These are phyloP conservation scores for Cyberlindnera euphorbiiphila DNA, from an alignment of 805 yeast species.

Conservation along the genomic window DNA sequence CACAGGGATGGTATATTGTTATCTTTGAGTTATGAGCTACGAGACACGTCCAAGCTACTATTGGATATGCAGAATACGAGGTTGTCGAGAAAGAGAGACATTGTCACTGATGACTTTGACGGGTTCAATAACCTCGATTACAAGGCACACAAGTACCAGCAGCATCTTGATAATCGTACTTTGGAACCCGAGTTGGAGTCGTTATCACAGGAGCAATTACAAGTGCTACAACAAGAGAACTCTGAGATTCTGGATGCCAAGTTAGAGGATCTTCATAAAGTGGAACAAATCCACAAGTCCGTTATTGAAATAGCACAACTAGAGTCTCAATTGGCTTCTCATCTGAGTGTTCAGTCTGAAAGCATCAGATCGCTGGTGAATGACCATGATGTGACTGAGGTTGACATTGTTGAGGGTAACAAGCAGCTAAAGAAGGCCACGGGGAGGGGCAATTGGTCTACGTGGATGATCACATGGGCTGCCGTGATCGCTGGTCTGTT, in stretches of 20 bases:
- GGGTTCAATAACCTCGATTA: conserved; percentile 16
- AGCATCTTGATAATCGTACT: conserved; percentile 2
- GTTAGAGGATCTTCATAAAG: conserved; percentile 56
- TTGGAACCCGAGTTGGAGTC: conserved; percentile 20
- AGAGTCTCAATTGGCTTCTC: conserved; percentile 71
- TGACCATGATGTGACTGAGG: conserved; percentile 61
- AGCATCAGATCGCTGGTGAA: conserved; percentile 60
- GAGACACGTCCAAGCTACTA: conserved; percentile 24
- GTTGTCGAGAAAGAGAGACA: conserved; percentile 24
- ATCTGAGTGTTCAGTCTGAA: conserved; percentile 68
- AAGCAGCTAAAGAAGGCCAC: conserved; percentile 65
- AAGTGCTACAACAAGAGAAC: conserved; percentile 56
- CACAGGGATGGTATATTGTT: conserved; percentile 23
- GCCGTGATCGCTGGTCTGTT: conserved; percentile 55
- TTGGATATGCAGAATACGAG: conserved; percentile 27
- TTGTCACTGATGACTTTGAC: conserved; percentile 18
- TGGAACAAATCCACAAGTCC: conserved; percentile 55
- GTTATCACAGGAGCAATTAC: conserved; percentile 48
- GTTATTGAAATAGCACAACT: conserved; percentile 71
- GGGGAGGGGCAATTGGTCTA: conserved; percentile 56
- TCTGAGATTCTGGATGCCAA: conserved; percentile 50
- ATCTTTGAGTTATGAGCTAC: conserved; percentile 21
- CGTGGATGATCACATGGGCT: conserved; percentile 50
- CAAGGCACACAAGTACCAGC: conserved; percentile 20
- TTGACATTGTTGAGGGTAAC: conserved; percentile 70